These are phyloP conservation scores for Polyporus arcularius DNA, from an alignment of 768 basidiomycete genomes.

Conservation along the genomic window DNA sequence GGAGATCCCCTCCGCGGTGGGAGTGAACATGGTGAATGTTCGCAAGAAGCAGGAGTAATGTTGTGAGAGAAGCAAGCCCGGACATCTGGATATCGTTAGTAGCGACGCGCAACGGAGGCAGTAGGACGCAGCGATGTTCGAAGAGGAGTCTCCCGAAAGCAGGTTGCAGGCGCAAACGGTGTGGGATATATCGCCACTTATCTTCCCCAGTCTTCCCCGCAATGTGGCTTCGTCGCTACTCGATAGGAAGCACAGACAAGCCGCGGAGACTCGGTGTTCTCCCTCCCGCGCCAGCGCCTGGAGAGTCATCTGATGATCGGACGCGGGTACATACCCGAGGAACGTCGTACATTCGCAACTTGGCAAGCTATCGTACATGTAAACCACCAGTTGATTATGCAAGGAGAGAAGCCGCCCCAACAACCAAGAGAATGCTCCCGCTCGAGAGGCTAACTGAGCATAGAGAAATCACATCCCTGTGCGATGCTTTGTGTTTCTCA, in stretches of 20 bases:
- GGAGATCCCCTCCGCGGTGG: neutral
- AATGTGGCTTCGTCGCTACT: neutral
- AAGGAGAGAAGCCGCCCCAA: too few species aligned
- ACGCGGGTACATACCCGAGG: too few species aligned
- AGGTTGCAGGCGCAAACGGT: too few species aligned
- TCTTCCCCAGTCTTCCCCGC: neutral
- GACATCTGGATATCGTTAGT: neutral
- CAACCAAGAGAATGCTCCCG: too few species aligned
- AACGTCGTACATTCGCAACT: too few species aligned
- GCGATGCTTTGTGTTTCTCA: constrained; percentile 37
- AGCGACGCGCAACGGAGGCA: neutral
- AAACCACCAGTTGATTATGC: too few species aligned
- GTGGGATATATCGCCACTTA: neutral
- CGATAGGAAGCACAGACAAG: constrained; percentile 13
- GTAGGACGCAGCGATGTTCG: neutral
- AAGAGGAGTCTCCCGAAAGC: too few species aligned
- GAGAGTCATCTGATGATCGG: neutral
- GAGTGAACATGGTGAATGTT: neutral
- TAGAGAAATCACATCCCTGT: constrained; percentile 15
- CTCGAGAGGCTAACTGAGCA: neutral
- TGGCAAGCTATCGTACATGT: too few species aligned
- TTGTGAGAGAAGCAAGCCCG: neutral
- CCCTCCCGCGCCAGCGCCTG: neutral
- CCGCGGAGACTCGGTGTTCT: neutral
- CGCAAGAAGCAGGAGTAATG: neutral